Conservation (phyloP, 345 rosid genomes). For the Dipteronia dyeriana region DNA sequence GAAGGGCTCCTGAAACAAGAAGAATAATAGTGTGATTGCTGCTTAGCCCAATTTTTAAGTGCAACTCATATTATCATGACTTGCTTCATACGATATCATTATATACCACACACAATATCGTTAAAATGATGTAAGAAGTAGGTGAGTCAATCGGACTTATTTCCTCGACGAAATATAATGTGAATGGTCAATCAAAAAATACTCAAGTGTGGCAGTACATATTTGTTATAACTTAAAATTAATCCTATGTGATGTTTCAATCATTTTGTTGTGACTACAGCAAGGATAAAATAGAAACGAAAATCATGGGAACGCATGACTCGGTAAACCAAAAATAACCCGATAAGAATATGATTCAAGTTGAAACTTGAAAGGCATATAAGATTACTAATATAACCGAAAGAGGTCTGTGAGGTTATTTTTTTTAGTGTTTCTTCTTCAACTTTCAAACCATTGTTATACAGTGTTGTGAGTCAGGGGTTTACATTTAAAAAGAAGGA, state of each 20-base stretch:
- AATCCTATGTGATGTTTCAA: background rate
- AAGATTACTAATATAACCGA: background rate
- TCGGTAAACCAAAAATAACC: background rate
- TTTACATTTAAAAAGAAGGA: background rate
- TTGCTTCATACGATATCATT: background rate
- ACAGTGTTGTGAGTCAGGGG: background rate
- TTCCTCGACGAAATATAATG: background rate
- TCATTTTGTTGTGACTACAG: background rate
- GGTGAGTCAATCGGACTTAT: background rate
- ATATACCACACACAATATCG: background rate
- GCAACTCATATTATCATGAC: background rate
- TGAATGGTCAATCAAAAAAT: background rate
- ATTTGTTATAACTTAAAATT: too few relatives aligned
- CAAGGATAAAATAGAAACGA: too few relatives aligned
- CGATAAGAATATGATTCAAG: background rate
- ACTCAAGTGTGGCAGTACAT: background rate
- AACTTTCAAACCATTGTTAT: background rate
- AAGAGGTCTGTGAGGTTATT: background rate
- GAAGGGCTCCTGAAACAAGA: conserved; percentile 34
- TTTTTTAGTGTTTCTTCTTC: background rate
- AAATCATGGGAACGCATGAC: background rate
- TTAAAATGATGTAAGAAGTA: background rate
- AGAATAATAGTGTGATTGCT: background rate
- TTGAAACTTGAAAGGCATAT: background rate
- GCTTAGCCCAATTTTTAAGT: background rate